Percentiles rank a stretch among this genome's conserved stretches.
phyloP scores from a whole-genome alignment of 257 asterid genomes.

The Osmanthus fragrans region DNA sequence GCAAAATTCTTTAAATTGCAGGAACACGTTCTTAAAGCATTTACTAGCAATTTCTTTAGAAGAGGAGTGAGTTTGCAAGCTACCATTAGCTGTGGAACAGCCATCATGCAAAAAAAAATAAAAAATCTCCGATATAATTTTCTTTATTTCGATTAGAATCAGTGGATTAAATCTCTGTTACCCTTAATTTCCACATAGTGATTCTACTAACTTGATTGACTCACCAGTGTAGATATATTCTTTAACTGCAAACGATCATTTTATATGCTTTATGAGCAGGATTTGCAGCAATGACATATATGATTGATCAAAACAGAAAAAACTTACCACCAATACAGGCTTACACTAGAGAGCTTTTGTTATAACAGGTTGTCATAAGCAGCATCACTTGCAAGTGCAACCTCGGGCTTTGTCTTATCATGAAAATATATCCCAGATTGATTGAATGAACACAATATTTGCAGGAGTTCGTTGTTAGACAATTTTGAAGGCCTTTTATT shows the following conservation, averaged over 20 bases:
- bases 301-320: neutral
- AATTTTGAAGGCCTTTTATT: conserved; percentile 89
- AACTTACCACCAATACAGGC: neutral
- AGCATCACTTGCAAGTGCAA: conserved; percentile 28
- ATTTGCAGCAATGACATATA: neutral
- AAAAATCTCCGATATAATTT: too few species aligned
- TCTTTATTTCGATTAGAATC: too few species aligned
- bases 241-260: neutral
- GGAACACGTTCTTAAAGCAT: neutral
- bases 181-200: too few species aligned
- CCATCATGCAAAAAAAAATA: too few species aligned
- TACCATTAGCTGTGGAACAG: too few species aligned
- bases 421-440: conserved; percentile 67
- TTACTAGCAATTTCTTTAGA: neutral
- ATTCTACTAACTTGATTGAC: neutral
- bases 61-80: neutral
- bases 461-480: conserved; percentile 56
- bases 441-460: conserved; percentile 57
- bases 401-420: conserved; percentile 37
- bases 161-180: too few species aligned
- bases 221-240: neutral
- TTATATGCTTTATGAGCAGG: neutral
- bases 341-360: neutral
- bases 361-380: conserved; percentile 33
- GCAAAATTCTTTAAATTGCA: neutral